These are phyloP conservation scores for Candida labiduridarum DNA, from an alignment of 1,139 yeast species.

Conservation along the genomic window DNA sequence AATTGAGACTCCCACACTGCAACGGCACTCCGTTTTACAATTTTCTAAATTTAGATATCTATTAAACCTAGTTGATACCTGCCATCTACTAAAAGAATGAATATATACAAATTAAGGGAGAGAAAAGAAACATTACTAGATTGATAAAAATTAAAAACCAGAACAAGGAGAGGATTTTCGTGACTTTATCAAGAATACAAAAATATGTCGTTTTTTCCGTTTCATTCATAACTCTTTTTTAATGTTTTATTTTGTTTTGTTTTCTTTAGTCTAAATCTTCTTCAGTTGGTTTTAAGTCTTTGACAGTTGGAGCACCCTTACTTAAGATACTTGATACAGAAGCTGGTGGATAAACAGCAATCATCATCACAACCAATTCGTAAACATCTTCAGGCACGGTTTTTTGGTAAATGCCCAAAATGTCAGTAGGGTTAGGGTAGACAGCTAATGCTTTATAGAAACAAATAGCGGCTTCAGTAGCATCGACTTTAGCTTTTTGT, in stretches of 20 bases:
- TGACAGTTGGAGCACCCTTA: conserved; percentile 23
- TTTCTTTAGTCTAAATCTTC: conserved; percentile 40
- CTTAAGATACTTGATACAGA: conserved; percentile 72
- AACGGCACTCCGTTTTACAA: not conserved
- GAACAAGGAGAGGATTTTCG: not conserved
- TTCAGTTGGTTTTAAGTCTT: conserved; percentile 31
- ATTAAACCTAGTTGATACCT: conserved; percentile 2
- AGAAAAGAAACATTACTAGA: conserved; percentile 1
- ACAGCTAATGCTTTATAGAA: conserved; percentile 95
- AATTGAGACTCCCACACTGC: not conserved
- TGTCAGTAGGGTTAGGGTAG: conserved; percentile 92
- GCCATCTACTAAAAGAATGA: not conserved
- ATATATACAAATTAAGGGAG: conserved; percentile 2
- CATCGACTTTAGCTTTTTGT: conserved; percentile 59
- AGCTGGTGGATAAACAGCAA: conserved; percentile 86
- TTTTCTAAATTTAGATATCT: conserved; percentile 3
- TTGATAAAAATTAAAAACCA: not conserved
- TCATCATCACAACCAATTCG: conserved; percentile 83
- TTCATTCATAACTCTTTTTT: not conserved
- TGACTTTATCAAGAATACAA: not conserved
- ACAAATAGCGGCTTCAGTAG: conserved; percentile 78
- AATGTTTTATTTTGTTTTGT: conserved; percentile 2
- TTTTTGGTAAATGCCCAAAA: conserved; percentile 86
- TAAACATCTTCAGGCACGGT: conserved; percentile 80
- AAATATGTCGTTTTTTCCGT: not conserved